Percentiles rank a stretch among this genome's conserved stretches.
phyloP scores from a whole-genome alignment of 2,329 filamentous ascomycete species.

The Trichoderma atrobrunneum region DNA sequence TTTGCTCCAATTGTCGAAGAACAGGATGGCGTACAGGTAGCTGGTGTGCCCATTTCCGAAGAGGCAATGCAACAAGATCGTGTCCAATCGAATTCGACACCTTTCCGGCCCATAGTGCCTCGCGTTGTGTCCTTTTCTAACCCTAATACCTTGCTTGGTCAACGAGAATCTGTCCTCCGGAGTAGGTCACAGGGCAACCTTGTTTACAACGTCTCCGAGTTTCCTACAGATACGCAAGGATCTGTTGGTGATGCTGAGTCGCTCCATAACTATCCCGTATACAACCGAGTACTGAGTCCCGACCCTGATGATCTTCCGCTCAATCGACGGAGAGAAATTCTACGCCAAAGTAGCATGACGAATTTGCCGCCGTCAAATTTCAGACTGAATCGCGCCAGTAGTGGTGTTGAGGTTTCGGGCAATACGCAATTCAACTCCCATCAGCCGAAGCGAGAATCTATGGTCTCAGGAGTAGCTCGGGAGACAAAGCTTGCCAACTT shows the following conservation, averaged over 20 bases:
- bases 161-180: constrained; percentile 53
- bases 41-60: constrained; percentile 25
- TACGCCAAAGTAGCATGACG: constrained; percentile 51
- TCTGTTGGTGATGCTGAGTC: constrained; percentile 43
- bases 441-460: constrained; percentile 50
- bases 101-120: constrained; percentile 35
- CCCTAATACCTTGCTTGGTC: constrained; percentile 55
- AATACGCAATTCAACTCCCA: constrained; percentile 50
- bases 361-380: constrained; percentile 30
- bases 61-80: constrained; percentile 3
- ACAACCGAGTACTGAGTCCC: constrained; percentile 31
- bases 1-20: constrained; percentile 48
- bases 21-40: constrained; percentile 20
- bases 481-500: constrained; percentile 64
- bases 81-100: constrained; percentile 25
- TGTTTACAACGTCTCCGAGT: constrained; percentile 28
- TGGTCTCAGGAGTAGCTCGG: constrained; percentile 43
- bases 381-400: constrained; percentile 24
- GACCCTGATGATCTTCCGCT: constrained; percentile 69
- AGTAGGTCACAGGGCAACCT: constrained; percentile 48
- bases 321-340: constrained; percentile 61
- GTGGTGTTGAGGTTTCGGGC: constrained; percentile 32
- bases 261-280: constrained; percentile 37
- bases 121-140: constrained; percentile 51
- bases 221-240: constrained; percentile 25